Evolutionary conservation across 768 basidiomycete genomes (phyloP), one percentile per base, ranked within the genome.

Genomic region (Mycena kentingensis): DNA sequence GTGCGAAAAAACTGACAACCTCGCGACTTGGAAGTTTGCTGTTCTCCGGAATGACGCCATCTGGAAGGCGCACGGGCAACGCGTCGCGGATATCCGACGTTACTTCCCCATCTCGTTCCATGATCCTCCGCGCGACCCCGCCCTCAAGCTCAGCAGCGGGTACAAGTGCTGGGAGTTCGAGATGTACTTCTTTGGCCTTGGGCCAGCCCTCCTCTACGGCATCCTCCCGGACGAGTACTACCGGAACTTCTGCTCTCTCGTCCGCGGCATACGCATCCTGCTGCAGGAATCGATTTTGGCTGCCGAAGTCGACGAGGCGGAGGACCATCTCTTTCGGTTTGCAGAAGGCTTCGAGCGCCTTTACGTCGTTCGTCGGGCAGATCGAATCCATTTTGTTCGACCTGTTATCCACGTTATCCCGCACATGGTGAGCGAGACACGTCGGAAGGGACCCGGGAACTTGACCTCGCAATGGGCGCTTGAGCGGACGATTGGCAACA

Each of bases 51-150:
- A 6, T 2, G 64, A 58, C 0, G 48, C 63, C 2, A 28, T 49
- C 1, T 80, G 78, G 77, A 63, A 62, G 10, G 27, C 27, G 3
- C 76, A 77, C 59, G 74, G 74, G 0, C 42, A 50, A 32, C 51
- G 31, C 0, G 73, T 78, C 16, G 72, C 66, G 0, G 52, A 37
- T 10, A 58, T 66, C 1, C 63, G 61, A 0, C 54, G 57, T 2
- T 75, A 70, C 46, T 58, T 77, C n/a, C 75, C 74, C 19, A 65
- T 67, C 1, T 75, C 69, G 0, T 77, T 75, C 61, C 70, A 75
- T 55, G 63, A 70, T 5, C 69, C 73, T 6, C 78, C 74, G 2
- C 67, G 72, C 0, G 73, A 78, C 50, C 63, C 64, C n/a, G 73
- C 73, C 0, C 62, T 70, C 35, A 77, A 77, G 50, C 67, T 77